These are phyloP conservation scores for Penicillium sp. DNA, from an alignment of 2,329 filamentous ascomycete genomes.

Conservation along the genomic window DNA sequence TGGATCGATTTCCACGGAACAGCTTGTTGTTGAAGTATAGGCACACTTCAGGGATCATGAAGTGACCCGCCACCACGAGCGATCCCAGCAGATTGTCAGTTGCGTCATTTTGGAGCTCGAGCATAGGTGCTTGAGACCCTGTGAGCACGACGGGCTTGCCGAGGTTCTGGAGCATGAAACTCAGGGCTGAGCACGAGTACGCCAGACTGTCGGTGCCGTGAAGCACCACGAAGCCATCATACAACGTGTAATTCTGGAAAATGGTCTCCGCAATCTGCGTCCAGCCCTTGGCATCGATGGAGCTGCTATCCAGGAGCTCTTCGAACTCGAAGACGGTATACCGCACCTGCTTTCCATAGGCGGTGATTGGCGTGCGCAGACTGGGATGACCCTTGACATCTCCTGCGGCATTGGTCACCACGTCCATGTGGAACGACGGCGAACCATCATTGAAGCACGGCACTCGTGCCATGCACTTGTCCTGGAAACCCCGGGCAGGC, in stretches of 20 bases:
- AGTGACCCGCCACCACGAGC: constrained; percentile 85
- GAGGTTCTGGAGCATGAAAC: constrained; percentile 88
- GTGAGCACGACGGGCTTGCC: constrained; percentile 90
- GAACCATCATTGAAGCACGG: constrained; percentile 83
- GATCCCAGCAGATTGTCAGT: constrained; percentile 87
- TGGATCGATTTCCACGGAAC: constrained; percentile 82
- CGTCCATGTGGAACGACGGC: constrained; percentile 54
- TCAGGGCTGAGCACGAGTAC: constrained; percentile 85
- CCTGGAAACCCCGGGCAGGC: constrained; percentile 75
- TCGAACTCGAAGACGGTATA: constrained; percentile 84
- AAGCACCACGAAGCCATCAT: constrained; percentile 86
- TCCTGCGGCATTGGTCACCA: constrained; percentile 52
- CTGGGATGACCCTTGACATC: constrained; percentile 59
- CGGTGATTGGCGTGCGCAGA: constrained; percentile 74
- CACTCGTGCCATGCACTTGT: constrained; percentile 75
- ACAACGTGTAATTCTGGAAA: constrained; percentile 79
- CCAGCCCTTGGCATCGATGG: constrained; percentile 84
- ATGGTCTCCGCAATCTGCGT: constrained; percentile 78
- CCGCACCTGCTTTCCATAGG: constrained; percentile 75
- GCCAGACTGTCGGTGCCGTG: constrained; percentile 88
- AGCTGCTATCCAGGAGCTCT: constrained; percentile 82
- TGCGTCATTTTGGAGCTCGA: constrained; percentile 85
- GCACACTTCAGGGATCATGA: constrained; percentile 89
- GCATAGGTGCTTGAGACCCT: constrained; percentile 79
- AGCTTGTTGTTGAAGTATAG: constrained; percentile 91